Base-by-base conservation (phyloP, 352 stramenopile genomes). In the Globisporangium camurandrum region DNA sequence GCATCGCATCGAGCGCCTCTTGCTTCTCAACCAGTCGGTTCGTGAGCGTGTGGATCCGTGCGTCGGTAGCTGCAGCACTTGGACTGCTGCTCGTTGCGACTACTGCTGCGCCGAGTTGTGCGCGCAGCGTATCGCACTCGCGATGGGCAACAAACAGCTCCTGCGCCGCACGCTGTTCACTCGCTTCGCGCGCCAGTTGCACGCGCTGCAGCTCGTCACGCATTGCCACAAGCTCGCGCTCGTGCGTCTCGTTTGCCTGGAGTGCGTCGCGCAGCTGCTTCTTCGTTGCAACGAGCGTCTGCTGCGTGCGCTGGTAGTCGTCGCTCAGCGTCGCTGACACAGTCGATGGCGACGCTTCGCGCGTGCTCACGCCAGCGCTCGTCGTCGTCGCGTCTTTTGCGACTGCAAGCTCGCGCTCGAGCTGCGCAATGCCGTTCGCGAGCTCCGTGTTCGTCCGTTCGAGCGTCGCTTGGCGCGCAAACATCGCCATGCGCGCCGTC, bases 1-100 rank as follows among this genome's bases (percentile, higher is more conserved):
- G 79, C 31, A 90, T 41, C 0, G 65, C 67, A 37, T 93, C 82
- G 28, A 93, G 68, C 0, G 61, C 79, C 46, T 91, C 82, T 40
- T 93, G 82, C 57, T 93, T 93, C 51, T 90, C 77, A 11, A 93
- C 75, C 19, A 93, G 44, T 2, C 77, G 64, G 48, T 88, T 88
- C 19, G 82, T 93, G 26, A 93, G 69, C 33, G 71, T 76, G 47
- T 89, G 79, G 54, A 91, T 87, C 22, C 75, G 64, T 14, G 74
- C 56, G 50, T 93, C 75, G 9, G 64, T 69, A 24, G 69, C 75
- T 1, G 53, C 58, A 8, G 63, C 54, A 2, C 59, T 41, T 0
- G 66, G 30, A 38, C 56, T 62, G n/a, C 30, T 56, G 34, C 54
- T 59, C 16, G 56, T 45, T n/a, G n/a, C n/a, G n/a, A n/a, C n/a